These are phyloP conservation scores for Blastobotrys raffinosifermentans DNA, from an alignment of 1,139 yeast species.

Conservation along the genomic window DNA sequence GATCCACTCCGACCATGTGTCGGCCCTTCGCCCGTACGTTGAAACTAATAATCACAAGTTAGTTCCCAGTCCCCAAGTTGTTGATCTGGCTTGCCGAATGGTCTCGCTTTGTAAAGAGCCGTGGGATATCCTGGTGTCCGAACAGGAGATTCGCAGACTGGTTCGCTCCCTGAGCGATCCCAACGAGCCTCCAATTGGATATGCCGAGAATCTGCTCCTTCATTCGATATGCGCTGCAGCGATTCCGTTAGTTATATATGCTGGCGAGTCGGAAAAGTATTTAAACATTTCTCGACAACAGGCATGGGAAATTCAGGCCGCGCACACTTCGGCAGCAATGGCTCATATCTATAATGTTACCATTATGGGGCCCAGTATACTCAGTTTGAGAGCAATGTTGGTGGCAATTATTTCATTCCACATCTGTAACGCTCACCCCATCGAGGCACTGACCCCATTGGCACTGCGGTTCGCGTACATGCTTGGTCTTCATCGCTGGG, in stretches of 20 bases:
- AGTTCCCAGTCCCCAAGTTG: slow-evolving; percentile 5
- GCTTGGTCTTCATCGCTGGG: slow-evolving; percentile 59
- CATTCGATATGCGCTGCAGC: slow-evolving; percentile 19
- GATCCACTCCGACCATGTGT: slow-evolving; percentile 28
- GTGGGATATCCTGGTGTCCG: slow-evolving; percentile 16
- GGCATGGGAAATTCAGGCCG: slow-evolving; percentile 7
- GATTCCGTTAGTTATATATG: slow-evolving; percentile 12
- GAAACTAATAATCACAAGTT: slow-evolving; percentile 6
- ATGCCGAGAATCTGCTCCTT: slow-evolving; percentile 21
- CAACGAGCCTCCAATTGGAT: slow-evolving; percentile 17
- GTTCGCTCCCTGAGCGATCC: slow-evolving; percentile 17
- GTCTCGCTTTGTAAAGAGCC: background rate
- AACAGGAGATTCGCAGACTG: slow-evolving; percentile 19
- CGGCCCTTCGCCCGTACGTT: slow-evolving; percentile 28
- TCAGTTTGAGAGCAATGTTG: slow-evolving; percentile 18
- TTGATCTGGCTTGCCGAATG: slow-evolving; percentile 4
- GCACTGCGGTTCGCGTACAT: slow-evolving; percentile 59
- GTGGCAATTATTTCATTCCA: slow-evolving; percentile 19
- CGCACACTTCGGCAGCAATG: slow-evolving; percentile 15
- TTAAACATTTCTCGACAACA: slow-evolving; percentile 12
- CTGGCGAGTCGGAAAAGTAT: slow-evolving; percentile 4
- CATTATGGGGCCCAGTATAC: slow-evolving; percentile 17
- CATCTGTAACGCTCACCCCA: slow-evolving; percentile 32
- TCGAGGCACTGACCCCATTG: slow-evolving; percentile 43
- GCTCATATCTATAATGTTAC: slow-evolving; percentile 18